Conservation (phyloP, 805 yeast genomes). For the Citeromyces nyonsensis region DNA sequence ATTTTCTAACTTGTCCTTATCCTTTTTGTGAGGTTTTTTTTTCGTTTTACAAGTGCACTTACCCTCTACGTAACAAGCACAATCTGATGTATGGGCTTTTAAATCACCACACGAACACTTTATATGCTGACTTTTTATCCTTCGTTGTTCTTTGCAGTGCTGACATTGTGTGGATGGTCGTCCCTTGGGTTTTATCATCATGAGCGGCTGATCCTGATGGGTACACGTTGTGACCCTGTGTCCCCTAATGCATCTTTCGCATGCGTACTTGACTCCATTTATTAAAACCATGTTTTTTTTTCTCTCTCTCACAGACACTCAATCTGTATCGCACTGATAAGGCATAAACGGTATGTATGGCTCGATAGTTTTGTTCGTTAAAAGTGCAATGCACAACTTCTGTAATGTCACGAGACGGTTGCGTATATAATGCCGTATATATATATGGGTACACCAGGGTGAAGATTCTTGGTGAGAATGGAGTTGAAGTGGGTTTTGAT, state of each 20-base stretch:
- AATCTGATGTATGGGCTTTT: constrained; percentile 9
- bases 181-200: constrained; percentile 93
- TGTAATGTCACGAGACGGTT: background rate
- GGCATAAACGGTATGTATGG: background rate
- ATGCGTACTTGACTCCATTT: constrained; percentile 90
- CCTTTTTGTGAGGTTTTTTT: constrained; percentile 7
- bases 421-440: background rate
- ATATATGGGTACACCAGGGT: background rate
- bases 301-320: background rate
- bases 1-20: background rate
- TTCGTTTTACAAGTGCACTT: constrained; percentile 15
- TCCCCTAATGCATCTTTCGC: constrained; percentile 91
- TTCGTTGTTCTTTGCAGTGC: constrained; percentile 69
- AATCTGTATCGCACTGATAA: background rate
- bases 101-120: constrained; percentile 56
- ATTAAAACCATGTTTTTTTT: constrained; percentile 56
- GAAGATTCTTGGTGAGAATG: background rate
- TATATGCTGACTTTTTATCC: constrained; percentile 48
- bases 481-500: too few relatives aligned
- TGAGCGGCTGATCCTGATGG: constrained; percentile 81
- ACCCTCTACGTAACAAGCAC: constrained; percentile 15
- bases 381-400: too few relatives aligned
- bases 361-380: background rate
- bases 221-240: constrained; percentile 91
- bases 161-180: constrained; percentile 87